A percentile compares a stretch with the other conserved stretches of the same genome.
Evolutionary conservation across 805 yeast species (phyloP).

Genomic region (Teunomyces barrocoloradensis): DNA sequence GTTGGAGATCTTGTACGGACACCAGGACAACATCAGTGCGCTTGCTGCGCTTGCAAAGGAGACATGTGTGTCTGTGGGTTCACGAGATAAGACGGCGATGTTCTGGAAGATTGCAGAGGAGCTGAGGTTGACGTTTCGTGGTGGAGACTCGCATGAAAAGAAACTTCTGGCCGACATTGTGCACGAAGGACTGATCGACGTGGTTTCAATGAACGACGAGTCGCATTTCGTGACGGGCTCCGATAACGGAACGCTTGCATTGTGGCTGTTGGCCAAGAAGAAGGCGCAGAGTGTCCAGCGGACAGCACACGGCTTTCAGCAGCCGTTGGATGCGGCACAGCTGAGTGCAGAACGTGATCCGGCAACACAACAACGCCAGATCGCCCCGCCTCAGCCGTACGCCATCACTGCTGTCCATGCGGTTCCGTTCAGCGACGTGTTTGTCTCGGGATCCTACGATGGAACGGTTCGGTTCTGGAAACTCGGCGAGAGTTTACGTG

Average conservation of each 20-base stretch:
- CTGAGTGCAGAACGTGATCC: constrained; percentile 55
- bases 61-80: constrained; percentile 93
- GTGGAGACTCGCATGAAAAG: constrained; percentile 65
- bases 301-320: constrained; percentile 72
- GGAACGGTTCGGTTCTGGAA: constrained; percentile 81
- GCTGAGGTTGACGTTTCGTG: constrained; percentile 87
- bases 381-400: constrained; percentile 76
- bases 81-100: constrained; percentile 93
- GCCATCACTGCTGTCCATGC: constrained; percentile 83
- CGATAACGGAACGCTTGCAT: constrained; percentile 85
- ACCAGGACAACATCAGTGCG: constrained; percentile 85
- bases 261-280: constrained; percentile 91
- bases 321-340: constrained; percentile 37
- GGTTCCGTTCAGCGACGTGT: constrained; percentile 79
- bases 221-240: constrained; percentile 92
- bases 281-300: constrained; percentile 73
- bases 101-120: constrained; percentile 97
- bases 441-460: constrained; percentile 85
- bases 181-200: constrained; percentile 86
- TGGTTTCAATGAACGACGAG: constrained; percentile 88
- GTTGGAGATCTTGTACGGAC: constrained; percentile 90
- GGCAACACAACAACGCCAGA: constrained; percentile 44
- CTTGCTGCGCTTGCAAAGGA: constrained; percentile 80
- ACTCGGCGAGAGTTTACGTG: constrained; percentile 60
- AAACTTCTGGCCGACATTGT: constrained; percentile 32